A percentile compares a stretch with the other conserved stretches of the same genome.
Evolutionary conservation across 352 stramenopile species (phyloP).

Genomic region (Phytophthora cactorum): DNA sequence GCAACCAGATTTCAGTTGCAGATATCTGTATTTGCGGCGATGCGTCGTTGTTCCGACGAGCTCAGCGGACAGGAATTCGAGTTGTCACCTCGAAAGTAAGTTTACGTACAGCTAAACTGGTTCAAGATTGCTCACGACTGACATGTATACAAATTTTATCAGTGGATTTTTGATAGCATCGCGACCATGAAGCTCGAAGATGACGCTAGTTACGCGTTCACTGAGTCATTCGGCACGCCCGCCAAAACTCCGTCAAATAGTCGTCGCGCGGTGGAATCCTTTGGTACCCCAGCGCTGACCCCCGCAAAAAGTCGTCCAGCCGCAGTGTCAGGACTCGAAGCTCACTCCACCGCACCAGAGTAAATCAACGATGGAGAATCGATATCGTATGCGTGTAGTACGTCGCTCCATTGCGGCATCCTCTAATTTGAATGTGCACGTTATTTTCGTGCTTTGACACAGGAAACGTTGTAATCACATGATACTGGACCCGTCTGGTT

Average conservation of each 20-base stretch:
- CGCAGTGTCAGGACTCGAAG: constrained; percentile 36
- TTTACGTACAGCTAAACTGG: background rate
- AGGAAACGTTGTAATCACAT: no score
- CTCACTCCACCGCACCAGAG: constrained; percentile 31
- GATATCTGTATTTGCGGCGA: constrained; percentile 75
- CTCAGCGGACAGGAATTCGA: constrained; percentile 57
- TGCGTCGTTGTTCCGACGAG: constrained; percentile 63
- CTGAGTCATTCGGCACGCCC: constrained; percentile 10
- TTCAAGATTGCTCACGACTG: constrained; percentile 8
- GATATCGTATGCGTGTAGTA: constrained; percentile 16
- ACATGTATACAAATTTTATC: background rate
- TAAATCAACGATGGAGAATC: constrained; percentile 26
- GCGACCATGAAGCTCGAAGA: constrained; percentile 65
- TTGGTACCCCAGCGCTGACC: constrained; percentile 18
- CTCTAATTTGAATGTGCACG: constrained; percentile 29
- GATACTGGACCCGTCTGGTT: no score
- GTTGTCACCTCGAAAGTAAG: constrained; percentile 73
- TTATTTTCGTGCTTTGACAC: constrained; percentile 27
- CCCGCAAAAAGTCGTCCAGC: constrained; percentile 19
- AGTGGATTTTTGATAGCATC: constrained; percentile 87
- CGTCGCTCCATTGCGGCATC: constrained; percentile 3
- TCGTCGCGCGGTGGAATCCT: constrained; percentile 5
- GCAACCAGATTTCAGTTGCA: constrained; percentile 75
- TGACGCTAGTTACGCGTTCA: constrained; percentile 39
- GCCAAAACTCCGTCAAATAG: constrained; percentile 18